phyloP scores from a whole-genome alignment of 371 early-diverging fungal genomes.

The Lichtheimia corymbifera region DNA sequence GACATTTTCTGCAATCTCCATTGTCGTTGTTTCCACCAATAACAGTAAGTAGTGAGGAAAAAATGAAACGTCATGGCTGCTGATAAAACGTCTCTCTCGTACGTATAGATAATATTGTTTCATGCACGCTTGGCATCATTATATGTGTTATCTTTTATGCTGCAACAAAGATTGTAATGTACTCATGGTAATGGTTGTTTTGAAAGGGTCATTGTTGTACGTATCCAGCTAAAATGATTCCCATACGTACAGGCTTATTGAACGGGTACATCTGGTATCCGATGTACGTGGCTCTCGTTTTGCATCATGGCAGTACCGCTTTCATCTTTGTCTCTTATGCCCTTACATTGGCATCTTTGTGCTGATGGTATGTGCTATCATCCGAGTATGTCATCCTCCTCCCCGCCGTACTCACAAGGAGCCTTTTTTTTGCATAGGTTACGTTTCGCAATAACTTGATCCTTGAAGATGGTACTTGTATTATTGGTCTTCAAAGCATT shows the following conservation, averaged over 20 bases:
- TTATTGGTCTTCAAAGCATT: slow-evolving; percentile 46
- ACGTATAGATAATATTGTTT: slow-evolving; percentile 11
- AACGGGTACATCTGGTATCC: slow-evolving; percentile 28
- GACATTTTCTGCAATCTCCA: slow-evolving; percentile 21
- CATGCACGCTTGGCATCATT: slow-evolving; percentile 26
- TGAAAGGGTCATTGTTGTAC: not conserved
- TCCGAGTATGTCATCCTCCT: not conserved
- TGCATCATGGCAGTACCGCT: slow-evolving; percentile 21
- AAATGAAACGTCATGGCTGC: not conserved
- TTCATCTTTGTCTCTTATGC: slow-evolving; percentile 24
- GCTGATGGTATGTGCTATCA: slow-evolving; percentile 31
- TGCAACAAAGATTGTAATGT: slow-evolving; percentile 25
- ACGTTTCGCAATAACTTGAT: slow-evolving; percentile 41
- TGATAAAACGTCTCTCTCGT: not conserved
- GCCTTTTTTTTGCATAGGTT: slow-evolving; percentile 23
- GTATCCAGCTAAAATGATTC: not conserved
- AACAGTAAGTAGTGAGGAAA: slow-evolving; percentile 9
- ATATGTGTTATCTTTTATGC: slow-evolving; percentile 28
- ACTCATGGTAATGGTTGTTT: slow-evolving; percentile 17
- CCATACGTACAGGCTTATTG: slow-evolving; percentile 20
- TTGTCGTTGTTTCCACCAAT: slow-evolving; percentile 23
- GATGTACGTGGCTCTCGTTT: slow-evolving; percentile 17
- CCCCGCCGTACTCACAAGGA: too few species aligned
- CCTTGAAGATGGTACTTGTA: slow-evolving; percentile 38
- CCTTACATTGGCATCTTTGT: slow-evolving; percentile 51